Conservation (phyloP, 371 early-diverging fungal genomes). For the Mucor piriformis region DNA sequence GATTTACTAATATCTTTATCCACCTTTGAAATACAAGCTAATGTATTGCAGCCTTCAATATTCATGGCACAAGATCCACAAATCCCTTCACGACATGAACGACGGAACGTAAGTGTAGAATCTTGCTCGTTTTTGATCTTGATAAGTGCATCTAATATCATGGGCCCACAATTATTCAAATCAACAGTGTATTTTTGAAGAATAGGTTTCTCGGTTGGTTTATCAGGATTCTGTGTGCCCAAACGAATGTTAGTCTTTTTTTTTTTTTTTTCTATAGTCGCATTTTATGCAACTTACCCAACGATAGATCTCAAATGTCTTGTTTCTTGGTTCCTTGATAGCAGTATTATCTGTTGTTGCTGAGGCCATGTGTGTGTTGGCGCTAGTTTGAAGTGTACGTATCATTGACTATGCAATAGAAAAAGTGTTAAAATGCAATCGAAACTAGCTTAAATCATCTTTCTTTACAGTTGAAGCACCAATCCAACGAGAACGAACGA, state of each 20-base stretch:
- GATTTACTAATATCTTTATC: constrained; percentile 68
- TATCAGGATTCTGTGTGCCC: constrained; percentile 71
- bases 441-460: neutral
- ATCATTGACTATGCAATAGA: neutral
- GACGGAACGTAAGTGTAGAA: constrained; percentile 89
- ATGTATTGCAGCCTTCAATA: constrained; percentile 91
- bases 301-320: constrained; percentile 84
- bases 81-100: constrained; percentile 80
- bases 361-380: constrained; percentile 3
- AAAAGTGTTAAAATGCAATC: neutral
- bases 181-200: constrained; percentile 90
- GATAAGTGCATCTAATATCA: constrained; percentile 93
- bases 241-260: neutral
- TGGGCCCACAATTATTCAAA: constrained; percentile 90
- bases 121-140: constrained; percentile 97
- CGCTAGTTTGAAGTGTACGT: constrained; percentile 12
- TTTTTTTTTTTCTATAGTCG: neutral
- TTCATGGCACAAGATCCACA: constrained; percentile 99
- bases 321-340: constrained; percentile 50
- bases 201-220: constrained; percentile 85
- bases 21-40: constrained; percentile 92
- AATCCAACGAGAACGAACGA: constrained; percentile 5
- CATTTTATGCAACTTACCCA: constrained; percentile 62
- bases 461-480: neutral
- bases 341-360: neutral